Conservation (phyloP, 1,139 yeast species). For the Kodamaea fungicola region DNA sequence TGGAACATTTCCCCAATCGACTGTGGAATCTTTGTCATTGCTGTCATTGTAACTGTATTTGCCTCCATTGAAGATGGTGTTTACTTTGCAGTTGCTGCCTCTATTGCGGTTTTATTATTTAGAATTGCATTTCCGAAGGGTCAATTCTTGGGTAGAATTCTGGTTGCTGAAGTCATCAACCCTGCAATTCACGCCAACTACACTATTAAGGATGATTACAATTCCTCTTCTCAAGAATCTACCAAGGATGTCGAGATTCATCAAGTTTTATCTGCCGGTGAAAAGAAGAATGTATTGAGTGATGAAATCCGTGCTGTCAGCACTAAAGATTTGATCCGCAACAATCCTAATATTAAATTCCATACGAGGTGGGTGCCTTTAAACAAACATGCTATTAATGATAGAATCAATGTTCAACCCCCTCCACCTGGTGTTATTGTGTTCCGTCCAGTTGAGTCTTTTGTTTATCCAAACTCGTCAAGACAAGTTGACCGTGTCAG, state of each 20-base stretch:
- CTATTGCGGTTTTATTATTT: slow-evolving; percentile 69
- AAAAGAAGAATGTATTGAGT: slow-evolving; percentile 17
- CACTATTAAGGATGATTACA: slow-evolving; percentile 3
- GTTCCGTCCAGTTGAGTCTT: slow-evolving; percentile 77
- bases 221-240: slow-evolving; percentile 9
- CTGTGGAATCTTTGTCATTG: slow-evolving; percentile 68
- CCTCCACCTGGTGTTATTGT: slow-evolving; percentile 93
- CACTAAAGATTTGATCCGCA: slow-evolving; percentile 21
- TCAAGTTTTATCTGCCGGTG: slow-evolving; percentile 33
- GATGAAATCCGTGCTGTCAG: slow-evolving; percentile 15
- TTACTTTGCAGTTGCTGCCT: slow-evolving; percentile 85
- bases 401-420: slow-evolving; percentile 54
- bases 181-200: slow-evolving; percentile 35
- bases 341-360: slow-evolving; percentile 38
- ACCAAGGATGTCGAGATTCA: slow-evolving; percentile 40
- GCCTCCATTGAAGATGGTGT: slow-evolving; percentile 84
- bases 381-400: slow-evolving; percentile 53
- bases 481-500: slow-evolving; percentile 66
- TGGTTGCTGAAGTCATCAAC: slow-evolving; percentile 64
- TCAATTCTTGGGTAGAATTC: slow-evolving; percentile 74
- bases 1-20: slow-evolving; percentile 79
- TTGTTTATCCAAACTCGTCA: slow-evolving; percentile 79
- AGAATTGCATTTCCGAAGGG: slow-evolving; percentile 81
- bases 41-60: slow-evolving; percentile 77
- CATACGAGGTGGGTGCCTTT: slow-evolving; percentile 83